Evolutionary conservation across 192 early-diverging fungal genomes (phyloP).

Genomic region (Diversispora eburnea): DNA sequence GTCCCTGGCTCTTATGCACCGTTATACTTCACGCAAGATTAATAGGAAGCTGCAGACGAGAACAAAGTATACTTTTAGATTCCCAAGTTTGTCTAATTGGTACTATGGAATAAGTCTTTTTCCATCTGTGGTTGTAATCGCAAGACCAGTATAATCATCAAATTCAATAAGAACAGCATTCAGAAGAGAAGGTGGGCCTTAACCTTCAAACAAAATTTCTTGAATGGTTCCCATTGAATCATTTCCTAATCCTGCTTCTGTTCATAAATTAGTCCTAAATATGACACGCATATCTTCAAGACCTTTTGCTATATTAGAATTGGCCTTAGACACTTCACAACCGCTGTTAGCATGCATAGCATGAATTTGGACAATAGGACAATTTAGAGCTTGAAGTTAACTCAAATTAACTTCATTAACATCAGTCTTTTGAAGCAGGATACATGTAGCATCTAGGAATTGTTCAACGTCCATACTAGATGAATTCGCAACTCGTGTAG

Average conservation of each 20-base stretch:
- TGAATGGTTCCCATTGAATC: neutral
- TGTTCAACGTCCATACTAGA: neutral
- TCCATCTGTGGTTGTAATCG: neutral
- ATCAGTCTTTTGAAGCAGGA: neutral
- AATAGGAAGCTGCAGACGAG: neutral
- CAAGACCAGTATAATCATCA: neutral
- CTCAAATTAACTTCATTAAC: neutral
- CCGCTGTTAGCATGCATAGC: neutral
- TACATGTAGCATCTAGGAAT: neutral
- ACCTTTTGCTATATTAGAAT: neutral
- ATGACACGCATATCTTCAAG: conserved; percentile 1
- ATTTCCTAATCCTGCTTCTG: neutral
- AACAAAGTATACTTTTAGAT: neutral
- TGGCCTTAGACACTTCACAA: neutral
- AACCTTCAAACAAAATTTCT: neutral
- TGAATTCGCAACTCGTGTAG: neutral
- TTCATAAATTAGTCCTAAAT: neutral
- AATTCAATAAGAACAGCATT: neutral
- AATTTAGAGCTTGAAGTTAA: neutral
- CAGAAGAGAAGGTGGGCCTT: no score
- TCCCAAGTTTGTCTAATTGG: neutral
- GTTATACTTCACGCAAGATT: neutral
- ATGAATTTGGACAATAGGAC: neutral
- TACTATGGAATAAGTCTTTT: neutral
- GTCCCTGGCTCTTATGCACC: no score